These are phyloP conservation scores for Neurospora sp. DNA, from an alignment of 2,329 filamentous ascomycete genomes.

Conservation along the genomic window DNA sequence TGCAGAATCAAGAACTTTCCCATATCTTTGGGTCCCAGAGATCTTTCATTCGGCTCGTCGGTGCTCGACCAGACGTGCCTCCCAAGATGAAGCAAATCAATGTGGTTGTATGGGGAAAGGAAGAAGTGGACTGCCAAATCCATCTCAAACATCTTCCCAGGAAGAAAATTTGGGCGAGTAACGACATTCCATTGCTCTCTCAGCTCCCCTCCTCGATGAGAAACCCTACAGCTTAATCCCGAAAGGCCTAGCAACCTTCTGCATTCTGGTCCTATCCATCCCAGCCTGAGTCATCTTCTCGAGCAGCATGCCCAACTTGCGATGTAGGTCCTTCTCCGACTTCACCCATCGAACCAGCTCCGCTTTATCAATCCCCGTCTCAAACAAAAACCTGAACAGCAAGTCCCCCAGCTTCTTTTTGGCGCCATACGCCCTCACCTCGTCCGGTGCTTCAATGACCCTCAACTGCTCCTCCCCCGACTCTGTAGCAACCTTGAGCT, in stretches of 20 bases:
- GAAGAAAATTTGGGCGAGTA: background rate
- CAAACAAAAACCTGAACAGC: fast-evolving
- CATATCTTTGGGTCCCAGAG: background rate
- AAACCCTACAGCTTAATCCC: background rate
- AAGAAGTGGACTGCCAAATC: background rate
- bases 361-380: background rate
- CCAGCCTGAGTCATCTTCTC: background rate
- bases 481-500: background rate
- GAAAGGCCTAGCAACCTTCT: background rate
- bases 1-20: background rate
- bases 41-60: background rate
- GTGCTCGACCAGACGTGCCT: background rate
- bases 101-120: background rate
- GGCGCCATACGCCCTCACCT: background rate
- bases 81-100: background rate
- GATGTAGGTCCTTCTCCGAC: background rate
- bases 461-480: background rate
- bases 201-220: background rate
- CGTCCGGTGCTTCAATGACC: background rate
- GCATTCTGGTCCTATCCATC: background rate
- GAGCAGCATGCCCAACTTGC: background rate
- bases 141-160: background rate
- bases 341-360: background rate
- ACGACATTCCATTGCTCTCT: background rate
- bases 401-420: background rate